Conservation (phyloP, 139 green algal genomes). For the Raphidocelis subcapitata region DNA sequence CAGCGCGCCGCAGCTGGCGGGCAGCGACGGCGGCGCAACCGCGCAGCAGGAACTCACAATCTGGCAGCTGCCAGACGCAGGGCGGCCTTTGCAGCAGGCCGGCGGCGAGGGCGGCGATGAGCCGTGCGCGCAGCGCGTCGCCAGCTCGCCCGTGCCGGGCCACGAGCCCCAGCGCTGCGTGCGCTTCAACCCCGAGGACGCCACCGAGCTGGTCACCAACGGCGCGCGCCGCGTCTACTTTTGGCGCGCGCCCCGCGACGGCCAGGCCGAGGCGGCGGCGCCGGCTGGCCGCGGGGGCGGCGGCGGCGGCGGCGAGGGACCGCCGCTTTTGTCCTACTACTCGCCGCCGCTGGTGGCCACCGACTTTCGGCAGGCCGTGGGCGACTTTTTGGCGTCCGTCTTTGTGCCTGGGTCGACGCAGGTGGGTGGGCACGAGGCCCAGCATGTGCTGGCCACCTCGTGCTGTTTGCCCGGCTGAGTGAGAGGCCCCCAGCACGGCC, state of each 20-base stretch:
- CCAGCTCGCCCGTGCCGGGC: conserved; percentile 32
- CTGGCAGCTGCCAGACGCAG: background rate
- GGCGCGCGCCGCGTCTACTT: conserved; percentile 65
- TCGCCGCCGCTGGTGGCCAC: conserved; percentile 51
- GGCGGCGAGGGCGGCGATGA: background rate
- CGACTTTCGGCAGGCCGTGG: conserved; percentile 73
- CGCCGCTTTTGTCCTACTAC: conserved; percentile 50
- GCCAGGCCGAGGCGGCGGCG: background rate
- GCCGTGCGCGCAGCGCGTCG: conserved; percentile 27
- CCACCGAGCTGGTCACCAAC: conserved; percentile 67
- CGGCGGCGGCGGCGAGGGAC: background rate
- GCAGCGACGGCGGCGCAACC: conserved; percentile 20
- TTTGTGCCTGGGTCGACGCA: conserved; percentile 63
- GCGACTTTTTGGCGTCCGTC: conserved; percentile 55
- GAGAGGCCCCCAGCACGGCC: too few species aligned
- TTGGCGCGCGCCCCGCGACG: conserved; percentile 37
- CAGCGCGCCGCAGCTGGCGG: conserved; percentile 32
- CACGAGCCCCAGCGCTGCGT: conserved; percentile 60
- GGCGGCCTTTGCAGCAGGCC: background rate
- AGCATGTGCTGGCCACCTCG: background rate
- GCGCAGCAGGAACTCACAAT: background rate
- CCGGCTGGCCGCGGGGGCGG: background rate
- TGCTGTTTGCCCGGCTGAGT: background rate
- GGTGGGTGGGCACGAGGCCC: background rate
- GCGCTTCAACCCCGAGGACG: conserved; percentile 57